These are phyloP conservation scores for Sphaerulina vaccinii DNA, from an alignment of 2,329 filamentous ascomycete genomes.

Conservation along the genomic window DNA sequence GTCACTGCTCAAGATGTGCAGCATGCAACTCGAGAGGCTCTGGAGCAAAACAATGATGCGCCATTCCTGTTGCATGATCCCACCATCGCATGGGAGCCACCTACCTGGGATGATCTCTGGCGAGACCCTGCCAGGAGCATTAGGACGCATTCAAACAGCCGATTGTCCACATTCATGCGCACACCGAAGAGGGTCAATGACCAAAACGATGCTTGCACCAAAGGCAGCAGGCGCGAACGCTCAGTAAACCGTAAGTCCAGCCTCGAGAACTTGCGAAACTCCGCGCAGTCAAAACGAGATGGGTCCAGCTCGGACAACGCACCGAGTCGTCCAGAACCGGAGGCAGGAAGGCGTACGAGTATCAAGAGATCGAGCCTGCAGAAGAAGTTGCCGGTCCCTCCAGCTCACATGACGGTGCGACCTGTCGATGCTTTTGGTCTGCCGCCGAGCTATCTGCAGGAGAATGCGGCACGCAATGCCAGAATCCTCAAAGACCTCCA, in stretches of 20 bases:
- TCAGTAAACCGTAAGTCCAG: conserved; percentile 10
- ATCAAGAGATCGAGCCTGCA: conserved; percentile 1
- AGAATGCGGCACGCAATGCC: conserved; percentile 10
- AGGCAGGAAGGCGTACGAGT: neutral
- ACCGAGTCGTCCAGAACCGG: neutral
- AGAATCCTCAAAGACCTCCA: conserved; percentile 7
- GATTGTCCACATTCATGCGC: neutral
- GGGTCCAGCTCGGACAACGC: neutral
- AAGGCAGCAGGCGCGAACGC: neutral
- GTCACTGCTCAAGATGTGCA: neutral
- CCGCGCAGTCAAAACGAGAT: neutral
- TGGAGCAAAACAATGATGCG: neutral
- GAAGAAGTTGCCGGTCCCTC: conserved; percentile 3
- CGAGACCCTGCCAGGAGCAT: conserved; percentile 2
- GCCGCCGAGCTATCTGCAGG: neutral
- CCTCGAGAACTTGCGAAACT: conserved; percentile 7
- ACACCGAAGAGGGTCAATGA: neutral
- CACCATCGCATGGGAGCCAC: conserved; percentile 11
- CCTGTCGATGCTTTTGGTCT: neutral
- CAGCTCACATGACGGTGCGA: neutral
- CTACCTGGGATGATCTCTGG: conserved; percentile 11
- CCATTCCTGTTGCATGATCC: neutral
- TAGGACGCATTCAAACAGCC: conserved; percentile 4
- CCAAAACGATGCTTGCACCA: neutral
- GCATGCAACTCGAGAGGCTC: conserved; percentile 3